phyloP scores from a whole-genome alignment of 805 yeast genomes.

The Candida krabiensis region DNA sequence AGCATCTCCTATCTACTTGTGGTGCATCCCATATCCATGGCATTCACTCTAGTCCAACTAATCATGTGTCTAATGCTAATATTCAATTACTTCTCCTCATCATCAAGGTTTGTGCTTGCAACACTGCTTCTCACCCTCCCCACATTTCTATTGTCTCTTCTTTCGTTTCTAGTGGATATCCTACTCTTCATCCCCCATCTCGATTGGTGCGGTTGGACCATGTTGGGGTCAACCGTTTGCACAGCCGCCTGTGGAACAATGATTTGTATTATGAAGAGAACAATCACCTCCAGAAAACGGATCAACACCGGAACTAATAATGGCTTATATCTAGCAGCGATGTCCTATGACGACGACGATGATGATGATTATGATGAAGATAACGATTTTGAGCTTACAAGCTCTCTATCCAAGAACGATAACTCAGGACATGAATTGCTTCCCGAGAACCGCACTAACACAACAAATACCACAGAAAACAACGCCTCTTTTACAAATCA shows the following conservation, averaged over 20 bases:
- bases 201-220: slow-evolving; percentile 84
- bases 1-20: slow-evolving; percentile 60
- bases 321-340: slow-evolving; percentile 18
- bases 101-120: slow-evolving; percentile 46
- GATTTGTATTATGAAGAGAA: slow-evolving; percentile 71
- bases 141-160: slow-evolving; percentile 64
- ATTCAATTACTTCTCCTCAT: slow-evolving; percentile 31
- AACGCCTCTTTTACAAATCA: no score
- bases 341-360: slow-evolving; percentile 5
- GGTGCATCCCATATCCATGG: slow-evolving; percentile 67
- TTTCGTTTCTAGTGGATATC: slow-evolving; percentile 81
- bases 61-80: slow-evolving; percentile 41
- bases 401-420: not conserved
- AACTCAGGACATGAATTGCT: no score
- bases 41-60: slow-evolving; percentile 49
- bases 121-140: slow-evolving; percentile 62
- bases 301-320: slow-evolving; percentile 3
- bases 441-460: no score
- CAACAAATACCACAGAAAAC: no score
- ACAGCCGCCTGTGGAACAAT: slow-evolving; percentile 64
- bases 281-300: slow-evolving; percentile 49
- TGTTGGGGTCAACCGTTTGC: slow-evolving; percentile 65
- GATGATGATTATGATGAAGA: slow-evolving; percentile 3
- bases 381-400: not conserved
- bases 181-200: slow-evolving; percentile 73